These are phyloP conservation scores for Chaetomiaceae sp. DNA, from an alignment of 2,329 filamentous ascomycete species.

Conservation along the genomic window DNA sequence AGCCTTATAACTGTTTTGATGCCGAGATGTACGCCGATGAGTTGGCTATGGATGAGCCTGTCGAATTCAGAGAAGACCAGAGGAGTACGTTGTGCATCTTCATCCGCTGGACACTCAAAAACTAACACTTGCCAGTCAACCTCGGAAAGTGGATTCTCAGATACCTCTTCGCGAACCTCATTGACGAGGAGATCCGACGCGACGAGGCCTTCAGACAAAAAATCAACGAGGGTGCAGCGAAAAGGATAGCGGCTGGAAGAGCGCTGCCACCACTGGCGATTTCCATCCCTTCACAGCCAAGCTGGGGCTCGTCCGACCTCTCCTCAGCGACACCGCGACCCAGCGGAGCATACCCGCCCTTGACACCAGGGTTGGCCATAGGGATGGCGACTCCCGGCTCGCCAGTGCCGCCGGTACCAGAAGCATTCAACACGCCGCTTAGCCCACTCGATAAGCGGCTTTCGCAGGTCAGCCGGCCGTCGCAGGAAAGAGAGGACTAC, in stretches of 20 bases:
- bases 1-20: constrained; percentile 95
- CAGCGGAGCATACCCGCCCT: constrained; percentile 55
- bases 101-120: neutral
- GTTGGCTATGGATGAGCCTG: constrained; percentile 62
- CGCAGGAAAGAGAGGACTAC: constrained; percentile 66
- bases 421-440: constrained; percentile 38
- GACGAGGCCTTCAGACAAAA: constrained; percentile 68
- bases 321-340: constrained; percentile 55
- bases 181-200: constrained; percentile 82
- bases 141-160: constrained; percentile 94
- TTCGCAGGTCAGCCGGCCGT: constrained; percentile 53
- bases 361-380: constrained; percentile 72
- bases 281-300: constrained; percentile 34
- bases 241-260: constrained; percentile 49
- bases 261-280: constrained; percentile 57
- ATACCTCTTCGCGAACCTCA: constrained; percentile 81
- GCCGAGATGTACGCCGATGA: constrained; percentile 97
- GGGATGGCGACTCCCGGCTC: constrained; percentile 63
- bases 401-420: constrained; percentile 43
- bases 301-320: constrained; percentile 38
- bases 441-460: constrained; percentile 49
- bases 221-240: constrained; percentile 57
- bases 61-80: constrained; percentile 86
- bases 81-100: constrained; percentile 57
- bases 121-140: constrained; percentile 60